A percentile compares a stretch with the other conserved stretches of the same genome.
These are phyloP conservation scores for Amaranthus cruentus DNA, from an alignment of 148 eudicot species.

Conservation along the genomic window DNA sequence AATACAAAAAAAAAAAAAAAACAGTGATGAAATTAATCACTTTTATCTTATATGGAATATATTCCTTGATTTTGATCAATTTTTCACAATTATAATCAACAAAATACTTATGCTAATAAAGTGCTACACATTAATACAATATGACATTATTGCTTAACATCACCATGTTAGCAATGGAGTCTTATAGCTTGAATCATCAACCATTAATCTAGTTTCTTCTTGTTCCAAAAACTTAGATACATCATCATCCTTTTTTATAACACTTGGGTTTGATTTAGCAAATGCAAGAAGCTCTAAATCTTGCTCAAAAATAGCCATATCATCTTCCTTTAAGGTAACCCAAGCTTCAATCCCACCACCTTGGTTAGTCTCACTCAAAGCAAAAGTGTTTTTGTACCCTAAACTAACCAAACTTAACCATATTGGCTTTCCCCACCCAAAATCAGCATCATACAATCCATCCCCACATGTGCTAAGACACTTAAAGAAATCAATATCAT, in stretches of 20 bases:
- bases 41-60: too few relatives aligned
- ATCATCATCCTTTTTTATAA: constrained; percentile 5
- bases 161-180: constrained; percentile 18
- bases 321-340: constrained; percentile 30
- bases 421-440: constrained; percentile 54
- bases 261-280: constrained; percentile 27
- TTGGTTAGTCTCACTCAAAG: constrained; percentile 26
- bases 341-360: constrained; percentile 44
- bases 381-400: constrained; percentile 31
- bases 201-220: not conserved
- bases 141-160: not conserved
- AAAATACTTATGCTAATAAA: too few relatives aligned
- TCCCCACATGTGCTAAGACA: constrained; percentile 31
- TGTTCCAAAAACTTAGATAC: not conserved
- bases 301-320: constrained; percentile 24
- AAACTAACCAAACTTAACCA: constrained; percentile 31
- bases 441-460: constrained; percentile 38
- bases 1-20: too few relatives aligned
- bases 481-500: constrained; percentile 30
- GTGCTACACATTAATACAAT: not conserved
- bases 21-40: too few relatives aligned
- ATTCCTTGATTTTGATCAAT: too few relatives aligned
- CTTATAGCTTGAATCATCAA: constrained; percentile 3
- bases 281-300: constrained; percentile 22
- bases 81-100: too few relatives aligned